These are phyloP conservation scores for Trichoderma gamsii DNA, from an alignment of 495 filamentous ascomycete species.

Conservation along the genomic window DNA sequence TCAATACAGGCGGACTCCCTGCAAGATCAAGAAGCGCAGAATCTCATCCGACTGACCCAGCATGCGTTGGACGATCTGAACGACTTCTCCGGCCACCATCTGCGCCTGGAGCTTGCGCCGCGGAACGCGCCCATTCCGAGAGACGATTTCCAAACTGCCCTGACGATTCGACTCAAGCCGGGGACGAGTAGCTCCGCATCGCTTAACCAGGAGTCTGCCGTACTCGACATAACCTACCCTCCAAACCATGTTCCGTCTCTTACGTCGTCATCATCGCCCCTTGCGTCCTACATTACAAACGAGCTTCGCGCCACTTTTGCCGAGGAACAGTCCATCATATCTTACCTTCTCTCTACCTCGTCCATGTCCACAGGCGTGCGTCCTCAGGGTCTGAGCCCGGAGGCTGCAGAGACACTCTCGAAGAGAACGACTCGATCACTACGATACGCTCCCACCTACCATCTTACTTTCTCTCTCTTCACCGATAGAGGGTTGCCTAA, in stretches of 20 bases:
- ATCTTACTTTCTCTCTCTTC: conserved; percentile 93
- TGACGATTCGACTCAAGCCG: conserved; percentile 63
- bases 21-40: conserved; percentile 61
- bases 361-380: conserved; percentile 44
- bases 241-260: conserved; percentile 64
- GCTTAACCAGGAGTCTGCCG: conserved; percentile 60
- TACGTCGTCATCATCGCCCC: conserved; percentile 61
- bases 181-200: conserved; percentile 56
- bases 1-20: conserved; percentile 65
- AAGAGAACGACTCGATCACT: conserved; percentile 69
- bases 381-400: conserved; percentile 34
- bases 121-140: conserved; percentile 24
- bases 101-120: conserved; percentile 64
- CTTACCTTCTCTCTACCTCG: conserved; percentile 65
- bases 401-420: conserved; percentile 40
- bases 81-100: conserved; percentile 85
- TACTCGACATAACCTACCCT: conserved; percentile 75
- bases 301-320: conserved; percentile 73
- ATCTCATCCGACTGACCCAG: conserved; percentile 76
- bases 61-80: conserved; percentile 86
- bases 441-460: conserved; percentile 90
- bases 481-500: conserved; percentile 70
- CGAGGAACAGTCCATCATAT: conserved; percentile 85
- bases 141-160: conserved; percentile 39
- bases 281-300: conserved; percentile 75